Percentiles rank a stretch among this genome's conserved stretches.
phyloP scores from a whole-genome alignment of 1,284 basidiomycete species.

The Coriolopsis trogii region DNA sequence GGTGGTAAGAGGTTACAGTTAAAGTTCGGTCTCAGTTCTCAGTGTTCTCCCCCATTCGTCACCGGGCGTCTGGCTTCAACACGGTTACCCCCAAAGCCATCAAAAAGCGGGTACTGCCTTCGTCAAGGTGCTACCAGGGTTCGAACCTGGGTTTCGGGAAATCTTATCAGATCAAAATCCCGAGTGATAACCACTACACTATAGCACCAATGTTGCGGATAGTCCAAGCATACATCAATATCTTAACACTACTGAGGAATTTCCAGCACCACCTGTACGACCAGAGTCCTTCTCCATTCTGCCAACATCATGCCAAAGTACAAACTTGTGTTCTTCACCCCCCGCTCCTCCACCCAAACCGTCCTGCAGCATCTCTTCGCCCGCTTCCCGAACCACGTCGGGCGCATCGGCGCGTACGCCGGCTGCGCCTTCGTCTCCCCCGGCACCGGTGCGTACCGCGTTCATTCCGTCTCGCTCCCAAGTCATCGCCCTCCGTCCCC shows the following conservation, averaged over 20 bases:
- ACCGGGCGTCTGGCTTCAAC: too few species aligned
- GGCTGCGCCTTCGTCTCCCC: constrained; percentile 54
- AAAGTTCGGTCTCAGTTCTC: too few species aligned
- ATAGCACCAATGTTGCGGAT: constrained; percentile 21
- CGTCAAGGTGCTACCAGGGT: constrained; percentile 30
- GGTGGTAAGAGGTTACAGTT: too few species aligned
- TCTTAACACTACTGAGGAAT: too few species aligned
- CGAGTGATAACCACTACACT: constrained; percentile 34
- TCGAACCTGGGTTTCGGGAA: constrained; percentile 35
- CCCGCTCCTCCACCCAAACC: constrained; percentile 29
- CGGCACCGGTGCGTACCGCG: constrained; percentile 47
- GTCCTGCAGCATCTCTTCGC: constrained; percentile 49
- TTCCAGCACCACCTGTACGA: too few species aligned
- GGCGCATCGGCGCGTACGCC: constrained; percentile 54
- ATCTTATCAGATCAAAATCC: constrained; percentile 22
- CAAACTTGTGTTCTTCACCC: constrained; percentile 40
- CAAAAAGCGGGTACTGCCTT: not conserved
- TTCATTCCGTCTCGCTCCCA: not conserved
- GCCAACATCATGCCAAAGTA: constrained; percentile 17
- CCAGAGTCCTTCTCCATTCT: not conserved
- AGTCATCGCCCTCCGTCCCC: not conserved
- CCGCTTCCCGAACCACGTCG: constrained; percentile 45
- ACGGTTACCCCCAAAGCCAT: not conserved
- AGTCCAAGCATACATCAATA: not conserved
- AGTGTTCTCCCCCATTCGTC: too few species aligned